phyloP scores from a whole-genome alignment of 2,329 filamentous ascomycete species.

The Venturia nashicola region DNA sequence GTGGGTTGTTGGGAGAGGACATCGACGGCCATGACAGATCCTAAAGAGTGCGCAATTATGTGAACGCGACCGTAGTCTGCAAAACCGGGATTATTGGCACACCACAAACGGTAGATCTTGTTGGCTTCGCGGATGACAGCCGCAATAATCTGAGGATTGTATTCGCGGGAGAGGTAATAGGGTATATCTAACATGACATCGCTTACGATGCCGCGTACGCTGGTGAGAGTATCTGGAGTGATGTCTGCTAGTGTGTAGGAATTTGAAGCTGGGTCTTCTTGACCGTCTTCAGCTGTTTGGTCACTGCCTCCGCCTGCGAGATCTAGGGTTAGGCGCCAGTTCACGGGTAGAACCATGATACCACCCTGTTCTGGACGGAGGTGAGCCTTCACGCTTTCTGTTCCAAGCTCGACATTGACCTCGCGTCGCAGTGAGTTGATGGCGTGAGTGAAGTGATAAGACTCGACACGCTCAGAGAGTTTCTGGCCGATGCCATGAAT shows the following conservation, averaged over 20 bases:
- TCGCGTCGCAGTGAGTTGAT: slow-evolving; percentile 82
- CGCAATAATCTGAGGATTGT: slow-evolving; percentile 88
- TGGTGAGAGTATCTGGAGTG: slow-evolving; percentile 79
- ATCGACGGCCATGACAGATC: slow-evolving; percentile 88
- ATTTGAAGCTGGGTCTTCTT: slow-evolving; percentile 46
- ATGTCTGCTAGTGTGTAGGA: slow-evolving; percentile 71
- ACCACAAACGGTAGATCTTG: slow-evolving; percentile 91
- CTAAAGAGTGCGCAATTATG: slow-evolving; percentile 83
- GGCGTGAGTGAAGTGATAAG: slow-evolving; percentile 92
- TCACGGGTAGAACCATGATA: slow-evolving; percentile 88
- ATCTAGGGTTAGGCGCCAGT: slow-evolving; percentile 82
- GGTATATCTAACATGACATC: slow-evolving; percentile 98
- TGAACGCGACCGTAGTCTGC: slow-evolving; percentile 72
- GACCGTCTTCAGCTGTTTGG: slow-evolving; percentile 30
- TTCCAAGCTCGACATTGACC: slow-evolving; percentile 72
- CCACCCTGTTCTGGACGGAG: slow-evolving; percentile 70
- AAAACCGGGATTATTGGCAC: slow-evolving; percentile 82
- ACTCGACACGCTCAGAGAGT: slow-evolving; percentile 85
- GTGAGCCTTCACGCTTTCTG: slow-evolving; percentile 59
- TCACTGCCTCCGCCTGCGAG: slow-evolving; percentile 63
- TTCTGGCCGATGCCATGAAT: slow-evolving; percentile 97
- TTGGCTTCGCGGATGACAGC: slow-evolving; percentile 87
- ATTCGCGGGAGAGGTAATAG: slow-evolving; percentile 83
- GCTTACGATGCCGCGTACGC: slow-evolving; percentile 81
- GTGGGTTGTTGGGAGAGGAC: slow-evolving; percentile 85